Base-by-base conservation (phyloP, 1,139 yeast genomes). In the Suhomyces maxii region DNA sequence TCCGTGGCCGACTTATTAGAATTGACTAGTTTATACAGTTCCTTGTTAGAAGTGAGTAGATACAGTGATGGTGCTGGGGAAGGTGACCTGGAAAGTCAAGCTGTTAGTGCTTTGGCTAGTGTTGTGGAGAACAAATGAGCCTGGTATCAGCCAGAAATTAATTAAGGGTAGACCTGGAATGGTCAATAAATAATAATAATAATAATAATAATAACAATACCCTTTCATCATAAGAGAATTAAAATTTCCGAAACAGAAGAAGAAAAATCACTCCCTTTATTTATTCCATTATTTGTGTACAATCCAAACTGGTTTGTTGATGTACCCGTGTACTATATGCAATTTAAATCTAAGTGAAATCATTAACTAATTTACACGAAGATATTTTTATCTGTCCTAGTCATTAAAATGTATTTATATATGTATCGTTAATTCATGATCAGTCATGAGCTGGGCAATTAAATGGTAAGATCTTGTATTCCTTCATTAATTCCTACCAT, bases 1-100 rank as follows among this genome's bases (percentile, higher is more conserved):
- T 72, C 80, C 1, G 63, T 80, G 7, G 52, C 62, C 1, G 84
- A 79, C 52, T 60, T 80, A 51, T 57, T 67, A 42, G 83, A 79
- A 48, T 61, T 80, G 53, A 72, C 79, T 7, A 65, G 65, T 12
- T 60, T 79, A 41, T 79, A 77, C 57, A 60, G 73, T 28, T 69
- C 81, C 0, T 61, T 79, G 42, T 54, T 79, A 41, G 81, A 78
- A 51, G 82, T 77, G 1, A 68, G 77, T 44, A 41, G 57, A 30
- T 54, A 52, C 28, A 39, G 50, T 28, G 53, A 48, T 8, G 49
- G 42, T 6, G 34, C 44, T 11, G 42, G 45, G 7, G 47, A 46
- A 9, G 47, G 41, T 3, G 53, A 48, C 30, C 40, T 41, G 39
- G 56, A 54, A 37, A 41, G 48, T 34, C 53, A 52, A 36, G 57